phyloP scores from a whole-genome alignment of 2,329 filamentous ascomycete genomes.

The Fusarium sp. region DNA sequence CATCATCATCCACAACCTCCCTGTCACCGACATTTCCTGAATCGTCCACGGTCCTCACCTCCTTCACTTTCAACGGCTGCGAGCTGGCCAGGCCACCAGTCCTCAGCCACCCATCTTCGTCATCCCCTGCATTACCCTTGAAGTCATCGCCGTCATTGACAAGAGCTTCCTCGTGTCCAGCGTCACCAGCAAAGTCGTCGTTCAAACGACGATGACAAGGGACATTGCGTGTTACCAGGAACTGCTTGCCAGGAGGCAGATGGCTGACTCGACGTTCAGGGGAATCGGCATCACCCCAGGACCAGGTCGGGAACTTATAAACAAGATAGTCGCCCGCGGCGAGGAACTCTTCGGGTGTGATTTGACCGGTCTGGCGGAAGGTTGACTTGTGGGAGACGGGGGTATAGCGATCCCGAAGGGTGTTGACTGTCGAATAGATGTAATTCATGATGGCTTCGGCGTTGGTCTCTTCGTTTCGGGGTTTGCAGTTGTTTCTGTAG shows the following conservation, averaged over 20 bases:
- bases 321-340: slow-evolving; percentile 96
- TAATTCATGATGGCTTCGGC: slow-evolving; percentile 76
- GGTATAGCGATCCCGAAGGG: slow-evolving; percentile 89
- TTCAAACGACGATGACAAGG: slow-evolving; percentile 92
- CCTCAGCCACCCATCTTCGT: slow-evolving; percentile 91
- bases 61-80: slow-evolving; percentile 79
- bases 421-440: slow-evolving; percentile 92
- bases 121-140: slow-evolving; percentile 59
- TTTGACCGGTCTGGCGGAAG: slow-evolving; percentile 92
- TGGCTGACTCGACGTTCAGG: slow-evolving; percentile 81
- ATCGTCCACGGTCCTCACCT: slow-evolving; percentile 90
- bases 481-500: not conserved
- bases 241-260: slow-evolving; percentile 92
- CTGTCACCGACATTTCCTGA: slow-evolving; percentile 85
- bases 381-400: slow-evolving; percentile 91
- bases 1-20: slow-evolving; percentile 76
- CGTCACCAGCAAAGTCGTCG: slow-evolving; percentile 91
- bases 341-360: slow-evolving; percentile 97
- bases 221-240: slow-evolving; percentile 91
- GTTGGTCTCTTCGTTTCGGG: not conserved
- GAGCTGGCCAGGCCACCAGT: slow-evolving; percentile 83
- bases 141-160: slow-evolving; percentile 82
- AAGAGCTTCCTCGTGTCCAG: slow-evolving; percentile 85
- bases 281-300: slow-evolving; percentile 91
- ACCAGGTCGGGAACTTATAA: slow-evolving; percentile 99